phyloP scores from a whole-genome alignment of 169 alveolate species.

The Plasmodium coatneyi region DNA sequence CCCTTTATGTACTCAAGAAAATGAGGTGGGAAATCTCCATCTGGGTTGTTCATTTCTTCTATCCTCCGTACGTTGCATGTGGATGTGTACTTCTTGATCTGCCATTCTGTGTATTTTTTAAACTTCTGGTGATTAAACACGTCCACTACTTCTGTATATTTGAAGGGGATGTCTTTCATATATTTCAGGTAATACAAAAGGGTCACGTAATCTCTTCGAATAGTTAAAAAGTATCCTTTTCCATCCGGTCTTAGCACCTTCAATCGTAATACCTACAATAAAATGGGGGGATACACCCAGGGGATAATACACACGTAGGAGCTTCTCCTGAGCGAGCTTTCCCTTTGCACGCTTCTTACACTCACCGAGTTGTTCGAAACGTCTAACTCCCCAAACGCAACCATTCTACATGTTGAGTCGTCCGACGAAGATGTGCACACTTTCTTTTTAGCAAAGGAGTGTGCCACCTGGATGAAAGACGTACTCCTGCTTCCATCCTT shows the following conservation, averaged over 20 bases:
- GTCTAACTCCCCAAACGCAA: conserved; percentile 40
- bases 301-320: not conserved
- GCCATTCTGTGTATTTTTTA: conserved; percentile 15
- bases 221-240: conserved; percentile 66
- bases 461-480: conserved; percentile 34
- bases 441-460: conserved; percentile 49
- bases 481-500: not conserved
- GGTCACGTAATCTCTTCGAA: conserved; percentile 71
- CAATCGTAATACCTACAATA: conserved; percentile 42
- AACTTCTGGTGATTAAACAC: conserved; percentile 42
- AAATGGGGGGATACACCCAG: not conserved
- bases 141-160: conserved; percentile 64
- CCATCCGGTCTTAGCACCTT: conserved; percentile 47
- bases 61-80: conserved; percentile 31
- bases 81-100: conserved; percentile 10
- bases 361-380: conserved; percentile 74
- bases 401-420: conserved; percentile 59
- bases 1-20: conserved; percentile 65
- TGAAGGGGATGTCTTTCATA: conserved; percentile 56
- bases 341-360: not conserved
- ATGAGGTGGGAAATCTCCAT: conserved; percentile 45
- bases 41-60: conserved; percentile 34
- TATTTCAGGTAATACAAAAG: conserved; percentile 46
- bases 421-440: conserved; percentile 60
- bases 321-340: not conserved